Evolutionary conservation across 2,329 filamentous ascomycete genomes (phyloP).

Genomic region (Verticillium isaacii): DNA sequence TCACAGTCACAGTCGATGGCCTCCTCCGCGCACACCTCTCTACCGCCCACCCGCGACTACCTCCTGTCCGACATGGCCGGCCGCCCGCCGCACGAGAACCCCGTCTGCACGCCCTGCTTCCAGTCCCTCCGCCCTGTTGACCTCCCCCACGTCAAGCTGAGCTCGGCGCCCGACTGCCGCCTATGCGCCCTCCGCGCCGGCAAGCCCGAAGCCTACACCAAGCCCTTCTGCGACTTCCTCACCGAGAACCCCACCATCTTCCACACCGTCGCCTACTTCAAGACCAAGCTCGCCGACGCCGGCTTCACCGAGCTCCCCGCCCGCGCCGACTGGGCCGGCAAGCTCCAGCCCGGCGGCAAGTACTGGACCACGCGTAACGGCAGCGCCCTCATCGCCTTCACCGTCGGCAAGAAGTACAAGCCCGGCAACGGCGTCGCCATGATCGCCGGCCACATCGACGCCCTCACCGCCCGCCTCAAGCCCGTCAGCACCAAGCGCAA

Average conservation of each 20-base stretch:
- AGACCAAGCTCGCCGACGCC: constrained; percentile 61
- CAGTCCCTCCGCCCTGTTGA: constrained; percentile 9
- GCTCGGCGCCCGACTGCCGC: constrained; percentile 18
- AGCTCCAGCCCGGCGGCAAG: constrained; percentile 74
- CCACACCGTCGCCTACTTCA: constrained; percentile 79
- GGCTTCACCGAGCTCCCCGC: constrained; percentile 78
- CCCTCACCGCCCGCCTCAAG: constrained; percentile 85
- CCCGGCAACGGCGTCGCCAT: constrained; percentile 84
- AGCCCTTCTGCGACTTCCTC: constrained; percentile 85
- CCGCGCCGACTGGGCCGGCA: constrained; percentile 69
- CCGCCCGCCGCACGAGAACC: constrained; percentile 24
- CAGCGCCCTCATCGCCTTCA: constrained; percentile 80
- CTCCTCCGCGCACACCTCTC: constrained; percentile 19
- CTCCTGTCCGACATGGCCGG: not conserved
- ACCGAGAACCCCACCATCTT: constrained; percentile 89
- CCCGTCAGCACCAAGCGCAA: constrained; percentile 81
- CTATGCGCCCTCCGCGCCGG: constrained; percentile 19
- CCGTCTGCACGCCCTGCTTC: constrained; percentile 14
- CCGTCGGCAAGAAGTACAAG: constrained; percentile 73
- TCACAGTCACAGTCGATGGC: constrained; percentile 12
- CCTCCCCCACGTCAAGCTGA: constrained; percentile 27
- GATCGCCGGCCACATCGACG: constrained; percentile 89
- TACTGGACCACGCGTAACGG: constrained; percentile 87
- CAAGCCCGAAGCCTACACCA: constrained; percentile 63
- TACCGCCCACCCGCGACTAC: constrained; percentile 29